Evolutionary conservation across 129 eudicot species (phyloP).

Genomic region (Apium graveolens): DNA sequence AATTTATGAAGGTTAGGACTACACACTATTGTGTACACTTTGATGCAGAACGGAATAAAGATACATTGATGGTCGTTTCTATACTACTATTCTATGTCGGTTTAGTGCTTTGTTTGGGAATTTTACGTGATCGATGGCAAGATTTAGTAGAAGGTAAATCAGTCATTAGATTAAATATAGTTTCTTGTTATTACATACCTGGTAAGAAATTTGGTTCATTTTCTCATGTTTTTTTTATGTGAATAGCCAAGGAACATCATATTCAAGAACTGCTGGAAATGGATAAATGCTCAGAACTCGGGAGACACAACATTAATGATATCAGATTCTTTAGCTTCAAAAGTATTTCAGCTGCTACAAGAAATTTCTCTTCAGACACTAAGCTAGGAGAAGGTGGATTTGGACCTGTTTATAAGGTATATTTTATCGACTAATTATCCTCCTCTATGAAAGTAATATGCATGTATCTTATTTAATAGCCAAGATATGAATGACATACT

Average conservation of each 20-base stretch:
- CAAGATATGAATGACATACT: background rate
- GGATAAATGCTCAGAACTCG: background rate
- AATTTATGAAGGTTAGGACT: background rate
- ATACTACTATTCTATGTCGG: background rate
- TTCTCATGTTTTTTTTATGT: background rate
- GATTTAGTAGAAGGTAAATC: background rate
- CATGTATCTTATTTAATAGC: background rate
- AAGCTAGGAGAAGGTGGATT: constrained; percentile 38
- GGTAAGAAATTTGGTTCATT: background rate
- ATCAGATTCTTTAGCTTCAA: constrained; percentile 20
- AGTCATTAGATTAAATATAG: background rate
- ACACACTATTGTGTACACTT: background rate
- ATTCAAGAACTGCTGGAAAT: constrained; percentile 1
- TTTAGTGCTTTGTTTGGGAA: background rate
- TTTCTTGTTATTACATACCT: background rate
- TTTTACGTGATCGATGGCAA: background rate
- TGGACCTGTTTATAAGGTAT: constrained; percentile 33
- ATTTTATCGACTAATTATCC: background rate
- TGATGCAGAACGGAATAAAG: constrained; percentile 2
- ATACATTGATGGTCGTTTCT: constrained; percentile 9
- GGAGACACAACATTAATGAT: constrained; percentile 9
- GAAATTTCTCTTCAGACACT: constrained; percentile 19
- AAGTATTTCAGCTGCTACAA: constrained; percentile 23
- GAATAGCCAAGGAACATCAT: background rate
- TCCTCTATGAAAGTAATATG: background rate